Evolutionary conservation across 228 moss, liverwort and hornwort species (phyloP).

Genomic region (Sphagnum magellanicum): DNA sequence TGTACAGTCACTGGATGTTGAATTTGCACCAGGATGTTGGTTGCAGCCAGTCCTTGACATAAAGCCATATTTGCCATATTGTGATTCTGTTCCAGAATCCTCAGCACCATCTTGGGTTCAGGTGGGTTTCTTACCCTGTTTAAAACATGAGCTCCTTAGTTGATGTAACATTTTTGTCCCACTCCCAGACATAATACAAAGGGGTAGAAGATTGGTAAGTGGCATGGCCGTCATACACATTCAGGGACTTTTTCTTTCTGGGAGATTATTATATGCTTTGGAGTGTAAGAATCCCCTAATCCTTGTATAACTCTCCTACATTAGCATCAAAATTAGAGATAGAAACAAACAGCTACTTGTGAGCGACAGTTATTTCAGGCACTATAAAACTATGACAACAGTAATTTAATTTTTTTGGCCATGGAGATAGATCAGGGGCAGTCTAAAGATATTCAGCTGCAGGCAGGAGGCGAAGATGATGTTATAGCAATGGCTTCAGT

Average conservation of each 20-base stretch:
- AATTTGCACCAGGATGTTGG: neutral
- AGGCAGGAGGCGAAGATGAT: constrained; percentile 92
- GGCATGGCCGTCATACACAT: too few species aligned
- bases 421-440: too few species aligned
- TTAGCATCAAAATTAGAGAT: neutral
- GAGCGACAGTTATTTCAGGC: too few species aligned
- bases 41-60: constrained; percentile 95
- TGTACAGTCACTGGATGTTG: neutral
- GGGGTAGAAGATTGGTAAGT: neutral
- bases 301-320: neutral
- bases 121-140: constrained; percentile 21
- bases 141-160: too few species aligned
- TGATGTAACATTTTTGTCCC: neutral
- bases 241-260: neutral
- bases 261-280: neutral
- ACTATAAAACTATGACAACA: too few species aligned
- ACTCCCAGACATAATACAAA: neutral
- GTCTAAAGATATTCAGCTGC: neutral
- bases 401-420: too few species aligned
- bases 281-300: neutral
- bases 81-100: constrained; percentile 64
- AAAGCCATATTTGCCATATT: constrained; percentile 92
- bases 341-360: too few species aligned
- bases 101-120: constrained; percentile 82
- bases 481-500: constrained; percentile 78